Evolutionary conservation across 768 basidiomycete genomes (phyloP), one percentile per base, ranked within the genome.

Genomic region (Leccinum imitatum): DNA sequence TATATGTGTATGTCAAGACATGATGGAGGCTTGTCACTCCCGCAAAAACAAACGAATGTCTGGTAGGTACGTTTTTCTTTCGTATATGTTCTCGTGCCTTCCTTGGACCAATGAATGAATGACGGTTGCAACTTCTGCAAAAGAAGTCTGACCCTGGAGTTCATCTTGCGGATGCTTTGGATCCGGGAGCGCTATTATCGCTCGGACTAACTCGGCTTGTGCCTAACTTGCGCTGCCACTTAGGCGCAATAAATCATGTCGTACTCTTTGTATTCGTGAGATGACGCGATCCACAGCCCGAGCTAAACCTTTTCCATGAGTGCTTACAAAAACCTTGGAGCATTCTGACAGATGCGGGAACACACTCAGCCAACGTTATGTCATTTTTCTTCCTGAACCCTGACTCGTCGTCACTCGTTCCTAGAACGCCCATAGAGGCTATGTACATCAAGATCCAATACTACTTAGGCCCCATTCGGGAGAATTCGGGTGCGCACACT

Each of bases 101-200:
- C 44, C 44, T 44, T n/a, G 44, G 9, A 10, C 8, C 44, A 44
- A 44, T 19, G 23, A 57, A 59, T 44, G 55, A 53, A 53, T 25
- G 57, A 31, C 25, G 13, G 56, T 41, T 25, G 39, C 21, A 52
- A 37, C 57, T 44, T 58, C 59, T 27, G 53, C 48, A 44, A 17
- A 25, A 57, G 48, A 58, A 58, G 21, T 46, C 21, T 44, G 59
- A 31, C 56, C 51, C 33, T 56, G 48, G 46, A 50, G 56, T 59
- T 68, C 60, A 67, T 65, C 59, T 60, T 23, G 53, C 52, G 55
- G 44, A 44, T 30, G 31, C 35, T 56, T 56, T 39, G 31, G 50
- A 50, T 53, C 51, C 64, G 67, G 50, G 54, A 21, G 52, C 56
- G 50, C 23, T 56, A 63, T 53, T 67, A 64, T 56, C 48, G 57